Percentiles rank a stretch among this genome's conserved stretches.
These are phyloP conservation scores for Cornus florida DNA, from an alignment of 148 eudicot species.

Conservation along the genomic window DNA sequence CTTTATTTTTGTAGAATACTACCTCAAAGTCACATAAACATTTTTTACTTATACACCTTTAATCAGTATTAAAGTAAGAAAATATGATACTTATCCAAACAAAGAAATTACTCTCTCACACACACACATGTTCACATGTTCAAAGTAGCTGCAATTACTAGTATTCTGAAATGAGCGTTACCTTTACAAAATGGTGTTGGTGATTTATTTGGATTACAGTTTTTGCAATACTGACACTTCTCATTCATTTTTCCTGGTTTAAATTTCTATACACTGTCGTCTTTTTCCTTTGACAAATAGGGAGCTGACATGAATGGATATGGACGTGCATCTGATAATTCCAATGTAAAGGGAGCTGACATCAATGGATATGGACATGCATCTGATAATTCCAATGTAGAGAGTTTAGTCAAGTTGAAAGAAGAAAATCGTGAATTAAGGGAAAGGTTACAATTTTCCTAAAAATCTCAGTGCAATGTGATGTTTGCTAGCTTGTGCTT, in stretches of 20 bases:
- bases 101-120: background rate
- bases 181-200: background rate
- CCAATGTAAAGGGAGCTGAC: background rate
- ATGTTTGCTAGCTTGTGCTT: background rate
- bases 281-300: constrained; percentile 14
- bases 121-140: background rate
- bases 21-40: too few species aligned
- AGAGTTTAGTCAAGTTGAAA: constrained; percentile 22
- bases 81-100: background rate
- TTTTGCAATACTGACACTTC: background rate
- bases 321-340: constrained; percentile 1
- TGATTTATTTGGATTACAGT: background rate
- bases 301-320: constrained; percentile 10
- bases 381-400: background rate
- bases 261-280: constrained; percentile 1
- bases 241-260: background rate
- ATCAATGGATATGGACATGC: constrained; percentile 8
- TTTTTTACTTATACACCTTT: background rate
- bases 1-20: background rate
- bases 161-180: background rate
- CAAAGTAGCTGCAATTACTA: background rate
- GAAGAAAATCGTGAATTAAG: constrained; percentile 35
- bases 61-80: too few species aligned
- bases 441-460: constrained; percentile 25
- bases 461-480: background rate